These are phyloP conservation scores for Claviceps digitariae DNA, from an alignment of 2,329 filamentous ascomycete species.

Conservation along the genomic window DNA sequence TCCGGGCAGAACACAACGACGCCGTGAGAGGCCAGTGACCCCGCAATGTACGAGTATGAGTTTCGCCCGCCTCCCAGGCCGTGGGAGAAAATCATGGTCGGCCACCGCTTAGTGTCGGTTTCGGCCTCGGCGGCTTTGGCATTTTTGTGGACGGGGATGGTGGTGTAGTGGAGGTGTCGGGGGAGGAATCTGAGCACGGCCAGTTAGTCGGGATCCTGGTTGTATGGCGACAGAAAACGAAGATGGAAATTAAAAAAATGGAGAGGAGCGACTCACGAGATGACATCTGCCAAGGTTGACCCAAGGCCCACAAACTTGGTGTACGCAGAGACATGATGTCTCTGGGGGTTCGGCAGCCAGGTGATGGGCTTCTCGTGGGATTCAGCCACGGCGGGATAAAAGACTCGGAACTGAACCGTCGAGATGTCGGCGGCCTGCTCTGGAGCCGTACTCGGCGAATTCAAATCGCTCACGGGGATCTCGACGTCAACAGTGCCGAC, in stretches of 20 bases:
- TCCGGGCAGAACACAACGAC: constrained; percentile 71
- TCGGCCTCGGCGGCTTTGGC: constrained; percentile 48
- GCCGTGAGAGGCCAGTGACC: constrained; percentile 68
- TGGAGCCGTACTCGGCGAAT: constrained; percentile 39
- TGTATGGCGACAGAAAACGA: not conserved
- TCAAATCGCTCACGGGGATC: constrained; percentile 50
- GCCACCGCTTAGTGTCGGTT: constrained; percentile 47
- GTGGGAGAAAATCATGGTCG: constrained; percentile 76
- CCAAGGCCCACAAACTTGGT: constrained; percentile 61
- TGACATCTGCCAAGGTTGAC: constrained; percentile 39
- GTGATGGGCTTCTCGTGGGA: constrained; percentile 45
- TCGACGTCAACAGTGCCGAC: constrained; percentile 74
- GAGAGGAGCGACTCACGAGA: constrained; percentile 37
- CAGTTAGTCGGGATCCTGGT: not conserved
- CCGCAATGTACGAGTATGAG: constrained; percentile 71
- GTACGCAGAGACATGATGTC: constrained; percentile 61
- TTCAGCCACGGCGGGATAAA: constrained; percentile 54
- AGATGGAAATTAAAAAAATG: not conserved
- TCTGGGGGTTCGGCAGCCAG: constrained; percentile 69
- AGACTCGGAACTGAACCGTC: constrained; percentile 70
- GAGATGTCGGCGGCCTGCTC: constrained; percentile 43
- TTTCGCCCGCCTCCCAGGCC: constrained; percentile 71
- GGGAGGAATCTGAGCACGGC: constrained; percentile 42
- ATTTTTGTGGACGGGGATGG: constrained; percentile 60
- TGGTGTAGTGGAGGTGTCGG: constrained; percentile 58